Evolutionary conservation across 1,139 yeast species (phyloP), one percentile per base, ranked within the genome.

Genomic region (Diutina rugosa): DNA sequence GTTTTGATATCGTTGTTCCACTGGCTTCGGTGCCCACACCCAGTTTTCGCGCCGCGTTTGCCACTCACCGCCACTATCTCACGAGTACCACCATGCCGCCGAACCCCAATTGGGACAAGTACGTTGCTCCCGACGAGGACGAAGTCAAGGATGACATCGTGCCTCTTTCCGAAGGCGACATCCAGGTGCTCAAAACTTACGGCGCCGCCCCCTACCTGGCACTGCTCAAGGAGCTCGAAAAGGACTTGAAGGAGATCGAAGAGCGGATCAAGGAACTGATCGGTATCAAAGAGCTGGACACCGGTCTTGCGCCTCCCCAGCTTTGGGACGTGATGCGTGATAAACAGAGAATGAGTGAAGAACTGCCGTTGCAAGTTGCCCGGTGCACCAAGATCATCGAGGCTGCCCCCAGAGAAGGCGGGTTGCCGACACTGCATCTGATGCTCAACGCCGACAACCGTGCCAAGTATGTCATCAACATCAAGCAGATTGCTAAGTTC

Each of bases 281-380:
- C 59, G 98, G 98, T 51, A 81, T 90, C 64, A 90, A 90, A 69
- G 98, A 90, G 71, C 85, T 95, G 65, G 98, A 93, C 69, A 91
- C 98, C 0, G 99, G 99, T 18, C 78, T 93, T 60, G 90, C 97
- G 28, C 91, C 96, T 55, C 96, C 97, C 6, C 96, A 90, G 67
- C 74, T 91, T 63, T 93, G 99, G 99, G 99, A 93, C 74, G 89
- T 93, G 55, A 84, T 85, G 79, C 98, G 98, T 28, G 99, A 93
- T 71, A 88, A 89, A 69, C 96, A 90, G 70, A 79, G 97, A 66
- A 84, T 91, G 85, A 80, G 85, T 59, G 93, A 87, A 69, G 98
- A 93, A 69, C 97, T 90, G 67, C 97, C 99, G 47, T 76, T 93
- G 62, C 99, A 93, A 71, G 99, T 95, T 56, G 99, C 99, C 21